Evolutionary conservation across 2,329 filamentous ascomycete genomes (phyloP), one percentile per base, ranked within the genome.

Genomic region (Pyrenochaeta sp.): DNA sequence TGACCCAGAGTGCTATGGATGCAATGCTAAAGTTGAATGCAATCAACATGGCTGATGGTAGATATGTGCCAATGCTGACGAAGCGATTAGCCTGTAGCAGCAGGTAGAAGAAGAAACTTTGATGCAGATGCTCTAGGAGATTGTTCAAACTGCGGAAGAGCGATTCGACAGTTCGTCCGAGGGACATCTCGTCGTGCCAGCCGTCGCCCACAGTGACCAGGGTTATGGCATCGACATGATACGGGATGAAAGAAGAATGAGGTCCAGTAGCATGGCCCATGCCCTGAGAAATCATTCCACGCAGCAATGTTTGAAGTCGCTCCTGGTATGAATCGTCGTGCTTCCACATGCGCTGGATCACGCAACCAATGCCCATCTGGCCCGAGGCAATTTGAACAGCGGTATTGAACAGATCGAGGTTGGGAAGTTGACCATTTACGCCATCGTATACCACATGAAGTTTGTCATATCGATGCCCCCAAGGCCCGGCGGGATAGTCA

Each of bases 81-180:
- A 99, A 99, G 8, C 92, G 86, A 61, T 94, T 89, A 20, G 86
- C 83, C 57, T 95, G 87, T 84, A 97, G 91, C 30, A 99, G 80
- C 37, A 99, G 78, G 70, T 99, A 99, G 75, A 99, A 97, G 81
- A 99, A 99, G 78, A 99, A 99, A 70, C 92, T 96, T 74, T 99
- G 94, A 69, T 99, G 94, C 49, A 99, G 80, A 68, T 99, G 92
- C 74, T 99, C 94, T 21, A 99, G 81, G 45, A 99, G 76, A 66
- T 99, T 99, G 75, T 99, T 99, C 72, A 99, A 77, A 69, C 90
- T 96, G 61, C 94, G 82, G 70, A 96, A 96, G 3, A 94, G 82
- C 60, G 91, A 91, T 74, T 99, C 94, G 4, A 97, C 81, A 0
- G 92, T 86, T 41, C 92, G 82, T 5, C 94, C 94, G 67, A 99